Base-by-base conservation (phyloP, 2,329 filamentous ascomycete species). In the Gliomastix tumulicola region DNA sequence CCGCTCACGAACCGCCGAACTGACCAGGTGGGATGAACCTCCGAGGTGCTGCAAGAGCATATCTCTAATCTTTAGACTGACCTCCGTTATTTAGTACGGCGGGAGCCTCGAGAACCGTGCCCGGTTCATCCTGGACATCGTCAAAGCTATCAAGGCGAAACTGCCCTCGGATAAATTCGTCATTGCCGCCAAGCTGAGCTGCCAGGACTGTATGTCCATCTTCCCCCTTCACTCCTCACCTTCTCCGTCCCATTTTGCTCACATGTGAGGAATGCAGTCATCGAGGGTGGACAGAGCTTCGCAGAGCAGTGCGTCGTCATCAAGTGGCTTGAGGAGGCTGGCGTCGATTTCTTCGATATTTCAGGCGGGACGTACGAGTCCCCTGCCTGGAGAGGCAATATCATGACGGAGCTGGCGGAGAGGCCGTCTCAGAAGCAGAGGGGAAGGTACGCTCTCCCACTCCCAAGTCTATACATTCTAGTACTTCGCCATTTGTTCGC, bases 81-180 rank as follows among this genome's bases (percentile, higher is more conserved):
- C 15, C 7, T 34, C 19, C n/a, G n/a, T n/a, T n/a, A 9, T 11
- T 10, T 34, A 34, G 32, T 71, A 71, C 42, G 68, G 67, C 28
- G 66, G 68, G 11, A 54, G 50, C 13, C 56, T 69, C 37, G 54
- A 60, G 38, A 70, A 70, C 51, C 64, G 68, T 8, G 54, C 51
- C 36, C 59, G 66, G 5, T 51, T 71, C 7, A 36, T 49, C 13
- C 53, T 65, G 21, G 48, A 54, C 32, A 19, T 46, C 17, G 37
- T 44, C 9, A 21, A 21, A 7, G 32, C 32, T 10, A 21, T 34
- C 10, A 34, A 34, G 19, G 32, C 32, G 9, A 34, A 34, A 16
- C 32, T 34, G 7, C 32, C 32, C 9, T 34, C 19, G 9, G 32
- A 34, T 18, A 34, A 21, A 17, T 34, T 34, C 19, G 32, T 34